These are phyloP conservation scores for Smittium culicis DNA, from an alignment of 371 early-diverging fungal genomes.

Conservation along the genomic window DNA sequence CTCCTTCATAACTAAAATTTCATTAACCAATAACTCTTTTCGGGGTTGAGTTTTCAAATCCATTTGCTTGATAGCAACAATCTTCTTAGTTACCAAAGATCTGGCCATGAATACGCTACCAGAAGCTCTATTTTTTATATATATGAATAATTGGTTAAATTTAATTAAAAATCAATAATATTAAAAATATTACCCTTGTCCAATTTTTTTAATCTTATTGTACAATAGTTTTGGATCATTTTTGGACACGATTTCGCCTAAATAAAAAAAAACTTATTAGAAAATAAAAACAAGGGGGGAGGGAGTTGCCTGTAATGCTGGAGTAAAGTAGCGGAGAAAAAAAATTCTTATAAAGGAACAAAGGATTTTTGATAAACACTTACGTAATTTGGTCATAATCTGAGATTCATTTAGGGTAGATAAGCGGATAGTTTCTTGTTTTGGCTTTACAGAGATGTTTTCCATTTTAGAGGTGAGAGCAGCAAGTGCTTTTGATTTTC, in stretches of 20 bases:
- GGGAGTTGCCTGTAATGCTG: not conserved
- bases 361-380: slow-evolving; percentile 16
- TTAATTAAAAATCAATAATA: no score
- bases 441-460: slow-evolving; percentile 19
- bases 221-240: slow-evolving; percentile 78
- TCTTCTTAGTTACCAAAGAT: slow-evolving; percentile 43
- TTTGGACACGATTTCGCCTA: slow-evolving; percentile 51
- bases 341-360: not conserved
- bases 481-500: slow-evolving; percentile 27
- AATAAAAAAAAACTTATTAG: slow-evolving; percentile 2
- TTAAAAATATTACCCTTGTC: slow-evolving; percentile 91
- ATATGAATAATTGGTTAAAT: not conserved
- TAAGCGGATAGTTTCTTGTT: slow-evolving; percentile 49
- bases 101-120: slow-evolving; percentile 87
- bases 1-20: slow-evolving; percentile 91
- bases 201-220: slow-evolving; percentile 80
- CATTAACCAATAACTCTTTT: slow-evolving; percentile 88
- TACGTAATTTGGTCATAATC: slow-evolving; percentile 63
- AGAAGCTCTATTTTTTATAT: slow-evolving; percentile 48
- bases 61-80: slow-evolving; percentile 96
- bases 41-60: slow-evolving; percentile 81
- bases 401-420: slow-evolving; percentile 79
- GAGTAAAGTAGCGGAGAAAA: not conserved
- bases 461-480: slow-evolving; percentile 31
- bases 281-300: not conserved